phyloP scores from a whole-genome alignment of 2,329 filamentous ascomycete species.

The Phialophora expanda region DNA sequence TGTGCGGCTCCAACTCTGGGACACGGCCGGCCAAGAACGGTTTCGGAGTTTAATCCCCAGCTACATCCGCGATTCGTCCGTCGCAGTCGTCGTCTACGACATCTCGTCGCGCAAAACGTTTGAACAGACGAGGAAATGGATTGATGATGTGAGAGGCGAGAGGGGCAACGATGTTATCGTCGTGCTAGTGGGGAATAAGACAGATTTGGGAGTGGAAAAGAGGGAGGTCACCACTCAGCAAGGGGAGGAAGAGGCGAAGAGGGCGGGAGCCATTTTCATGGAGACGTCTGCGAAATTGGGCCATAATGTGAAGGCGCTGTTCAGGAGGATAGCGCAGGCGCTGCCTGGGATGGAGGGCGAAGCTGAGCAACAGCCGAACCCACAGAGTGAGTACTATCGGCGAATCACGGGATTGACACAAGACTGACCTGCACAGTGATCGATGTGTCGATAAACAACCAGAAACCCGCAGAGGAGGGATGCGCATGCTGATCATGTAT shows the following conservation, averaged over 20 bases:
- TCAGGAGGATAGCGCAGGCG: constrained; percentile 97
- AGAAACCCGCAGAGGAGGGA: constrained; percentile 37
- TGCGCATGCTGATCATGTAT: constrained; percentile 36
- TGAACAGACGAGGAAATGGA: constrained; percentile 99
- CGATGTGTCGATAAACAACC: constrained; percentile 39
- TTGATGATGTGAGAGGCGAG: constrained; percentile 95
- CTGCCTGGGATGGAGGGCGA: constrained; percentile 96
- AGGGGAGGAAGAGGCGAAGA: constrained; percentile 97
- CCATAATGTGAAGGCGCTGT: constrained; percentile 96
- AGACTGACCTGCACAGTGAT: constrained; percentile 33
- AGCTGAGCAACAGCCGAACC: constrained; percentile 58
- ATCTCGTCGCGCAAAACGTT: constrained; percentile 97
- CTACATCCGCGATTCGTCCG: constrained; percentile 97
- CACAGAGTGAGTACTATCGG: constrained; percentile 32
- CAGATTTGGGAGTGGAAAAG: constrained; percentile 90
- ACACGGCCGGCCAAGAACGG: constrained; percentile 95
- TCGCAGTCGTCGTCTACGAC: constrained; percentile 98
- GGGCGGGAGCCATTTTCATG: constrained; percentile 98
- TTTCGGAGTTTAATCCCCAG: constrained; percentile 97
- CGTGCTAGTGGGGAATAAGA: constrained; percentile 98
- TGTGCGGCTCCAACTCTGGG: constrained; percentile 96
- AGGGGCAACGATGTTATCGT: constrained; percentile 99
- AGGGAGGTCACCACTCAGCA: constrained; percentile 94
- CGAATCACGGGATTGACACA: not conserved
- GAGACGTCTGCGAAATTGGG: constrained; percentile 98